Base-by-base conservation (phyloP, 352 stramenopile species). In the Salisapilia sapeloensis region DNA sequence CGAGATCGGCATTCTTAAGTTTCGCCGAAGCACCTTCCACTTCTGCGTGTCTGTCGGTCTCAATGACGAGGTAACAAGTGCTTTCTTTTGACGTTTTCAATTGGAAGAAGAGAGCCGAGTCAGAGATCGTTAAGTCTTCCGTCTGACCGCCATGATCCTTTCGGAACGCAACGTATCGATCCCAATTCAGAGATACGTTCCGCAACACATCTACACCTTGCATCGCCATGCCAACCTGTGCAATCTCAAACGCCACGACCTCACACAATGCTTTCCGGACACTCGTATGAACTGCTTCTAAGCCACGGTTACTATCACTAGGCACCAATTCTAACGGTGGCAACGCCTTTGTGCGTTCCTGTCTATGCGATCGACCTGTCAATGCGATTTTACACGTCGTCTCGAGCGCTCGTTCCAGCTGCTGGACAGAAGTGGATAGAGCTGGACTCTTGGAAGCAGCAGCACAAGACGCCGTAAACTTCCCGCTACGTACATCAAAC, bases 41-140 rank as follows among this genome's bases (percentile, higher is more conserved):
- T 21, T 89, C 74, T 2, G 64, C 53, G 31, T 85, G 80, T 43
- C 83, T 84, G 40, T 89, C 69, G 17, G 85, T 80, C 37, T 89
- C 74, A 33, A 89, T 78, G 12, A 89, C 69, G 23, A 89, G 39
- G 36, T 89, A 89, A 35, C 70, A 84, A 4, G 56, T 81, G 25
- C 66, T 85, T 37, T 89, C 69, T 26, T 89, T 89, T 5, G 71
- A 85, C 3, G 64, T 77, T 22, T 66, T 83, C 11, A 89, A 44
- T 46, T 83, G 66, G 35, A 89, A 85, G 53, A 70, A 89, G 11
- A 89, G 40, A 16, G 74, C 66, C n/a, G 60, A 67, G 9, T 80
- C 56, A 5, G 74, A 89, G n/a, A 89, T 82, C 12, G 74, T 61
- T n/a, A 89, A 42, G 40, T 84, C 66, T 38, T 84, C 64, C 13